phyloP scores from a whole-genome alignment of 2,329 filamentous ascomycete genomes.

The Colletotrichum australisinense region DNA sequence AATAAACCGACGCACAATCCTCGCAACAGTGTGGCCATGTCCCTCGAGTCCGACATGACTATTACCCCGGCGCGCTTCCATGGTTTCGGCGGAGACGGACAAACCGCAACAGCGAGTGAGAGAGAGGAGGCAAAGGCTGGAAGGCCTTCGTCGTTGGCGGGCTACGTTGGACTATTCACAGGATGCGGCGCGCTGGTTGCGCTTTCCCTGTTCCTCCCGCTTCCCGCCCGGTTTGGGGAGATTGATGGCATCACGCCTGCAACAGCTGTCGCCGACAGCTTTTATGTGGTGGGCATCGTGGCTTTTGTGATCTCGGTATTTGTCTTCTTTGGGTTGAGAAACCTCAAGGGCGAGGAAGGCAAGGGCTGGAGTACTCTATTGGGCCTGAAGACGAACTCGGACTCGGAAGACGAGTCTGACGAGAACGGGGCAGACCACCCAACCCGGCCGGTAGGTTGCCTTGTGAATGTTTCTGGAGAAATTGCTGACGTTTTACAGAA shows the following conservation, averaged over 20 bases:
- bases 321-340: slow-evolving; percentile 82
- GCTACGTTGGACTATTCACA: slow-evolving; percentile 91
- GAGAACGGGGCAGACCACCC: slow-evolving; percentile 38
- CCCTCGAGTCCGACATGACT: slow-evolving; percentile 78
- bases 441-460: slow-evolving; percentile 42
- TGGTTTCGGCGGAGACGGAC: slow-evolving; percentile 46
- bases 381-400: slow-evolving; percentile 43
- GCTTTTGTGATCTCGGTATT: slow-evolving; percentile 78
- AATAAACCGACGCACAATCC: slow-evolving; percentile 52
- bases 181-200: slow-evolving; percentile 92
- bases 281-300: slow-evolving; percentile 84
- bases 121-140: slow-evolving; percentile 44
- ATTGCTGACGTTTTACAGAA: slow-evolving; percentile 38
- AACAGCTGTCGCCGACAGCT: slow-evolving; percentile 83
- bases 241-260: slow-evolving; percentile 77
- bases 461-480: background rate
- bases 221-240: slow-evolving; percentile 83
- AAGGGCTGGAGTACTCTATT: slow-evolving; percentile 77
- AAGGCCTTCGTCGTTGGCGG: slow-evolving; percentile 77
- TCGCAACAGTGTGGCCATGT: slow-evolving; percentile 72
- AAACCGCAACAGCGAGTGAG: background rate
- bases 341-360: slow-evolving; percentile 77
- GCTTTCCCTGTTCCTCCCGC: slow-evolving; percentile 82
- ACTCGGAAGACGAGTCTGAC: slow-evolving; percentile 15
- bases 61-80: slow-evolving; percentile 76